phyloP scores from a whole-genome alignment of 768 basidiomycete genomes.

The Tulasnella sp. region DNA sequence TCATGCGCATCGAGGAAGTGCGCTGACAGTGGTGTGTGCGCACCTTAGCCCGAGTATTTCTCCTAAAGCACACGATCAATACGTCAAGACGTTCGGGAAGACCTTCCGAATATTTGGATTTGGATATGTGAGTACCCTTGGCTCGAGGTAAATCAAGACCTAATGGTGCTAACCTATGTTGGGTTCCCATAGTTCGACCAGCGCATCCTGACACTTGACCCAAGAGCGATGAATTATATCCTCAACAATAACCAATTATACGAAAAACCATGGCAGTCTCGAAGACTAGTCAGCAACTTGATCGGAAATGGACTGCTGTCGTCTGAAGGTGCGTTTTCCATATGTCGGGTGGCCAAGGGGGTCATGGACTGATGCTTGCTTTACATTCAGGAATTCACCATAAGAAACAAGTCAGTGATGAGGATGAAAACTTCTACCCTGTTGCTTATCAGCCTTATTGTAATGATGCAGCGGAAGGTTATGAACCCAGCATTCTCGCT shows the following conservation, averaged over 20 bases:
- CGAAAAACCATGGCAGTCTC: slow-evolving; percentile 81
- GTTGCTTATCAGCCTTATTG: too few species aligned
- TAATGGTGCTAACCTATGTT: background rate
- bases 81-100: slow-evolving; percentile 60
- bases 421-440: background rate
- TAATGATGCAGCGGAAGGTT: slow-evolving; percentile 37
- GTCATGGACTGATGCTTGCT: background rate
- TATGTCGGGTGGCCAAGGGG: background rate
- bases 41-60: slow-evolving; percentile 23
- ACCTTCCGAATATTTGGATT: slow-evolving; percentile 35
- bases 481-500: slow-evolving; percentile 55
- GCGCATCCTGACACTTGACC: slow-evolving; percentile 78
- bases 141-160: slow-evolving; percentile 44
- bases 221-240: slow-evolving; percentile 67
- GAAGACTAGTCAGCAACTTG: slow-evolving; percentile 65
- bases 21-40: background rate
- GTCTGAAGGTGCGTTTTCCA: slow-evolving; percentile 13
- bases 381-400: slow-evolving; percentile 50
- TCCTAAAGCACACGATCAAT: slow-evolving; percentile 32
- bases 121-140: slow-evolving; percentile 45
- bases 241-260: slow-evolving; percentile 64
- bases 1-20: background rate
- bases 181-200: slow-evolving; percentile 44
- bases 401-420: slow-evolving; percentile 52
- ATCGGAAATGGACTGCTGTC: slow-evolving; percentile 59